Percentiles rank a stretch among this genome's conserved stretches.
These are phyloP conservation scores for Eucalyptus pauciflora DNA, from an alignment of 345 rosid species.

Conservation along the genomic window DNA sequence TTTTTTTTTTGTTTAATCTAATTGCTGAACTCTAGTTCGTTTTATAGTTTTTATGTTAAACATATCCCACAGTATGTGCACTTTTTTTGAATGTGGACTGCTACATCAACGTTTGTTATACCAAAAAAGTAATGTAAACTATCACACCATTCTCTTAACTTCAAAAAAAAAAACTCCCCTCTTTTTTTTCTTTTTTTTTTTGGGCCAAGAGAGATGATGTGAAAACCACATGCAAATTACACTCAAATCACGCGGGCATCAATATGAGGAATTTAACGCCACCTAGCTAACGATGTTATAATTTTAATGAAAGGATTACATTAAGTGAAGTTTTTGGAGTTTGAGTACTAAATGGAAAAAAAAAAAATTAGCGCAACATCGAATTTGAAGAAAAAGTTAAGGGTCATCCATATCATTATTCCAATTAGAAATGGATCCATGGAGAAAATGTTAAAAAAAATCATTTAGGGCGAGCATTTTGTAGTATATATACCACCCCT, in stretches of 20 bases:
- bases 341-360: background rate
- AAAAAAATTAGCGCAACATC: background rate
- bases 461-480: background rate
- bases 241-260: accelerated
- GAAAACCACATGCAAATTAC: background rate
- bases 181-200: background rate
- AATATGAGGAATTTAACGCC: background rate
- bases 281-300: background rate
- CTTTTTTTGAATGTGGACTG: too few species aligned
- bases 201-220: background rate
- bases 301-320: background rate
- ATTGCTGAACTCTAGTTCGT: background rate
- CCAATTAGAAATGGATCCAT: background rate
- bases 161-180: background rate
- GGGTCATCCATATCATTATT: background rate
- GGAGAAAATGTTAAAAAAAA: background rate
- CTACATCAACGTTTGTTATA: background rate
- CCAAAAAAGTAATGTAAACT: background rate
- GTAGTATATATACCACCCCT: background rate
- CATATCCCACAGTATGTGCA: background rate
- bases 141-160: background rate
- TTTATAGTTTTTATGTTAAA: background rate
- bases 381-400: background rate
- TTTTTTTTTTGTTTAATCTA: background rate
- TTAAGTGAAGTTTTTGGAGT: background rate